These are phyloP conservation scores for Cordyceps farinosa DNA, from an alignment of 2,329 filamentous ascomycete genomes.

Conservation along the genomic window DNA sequence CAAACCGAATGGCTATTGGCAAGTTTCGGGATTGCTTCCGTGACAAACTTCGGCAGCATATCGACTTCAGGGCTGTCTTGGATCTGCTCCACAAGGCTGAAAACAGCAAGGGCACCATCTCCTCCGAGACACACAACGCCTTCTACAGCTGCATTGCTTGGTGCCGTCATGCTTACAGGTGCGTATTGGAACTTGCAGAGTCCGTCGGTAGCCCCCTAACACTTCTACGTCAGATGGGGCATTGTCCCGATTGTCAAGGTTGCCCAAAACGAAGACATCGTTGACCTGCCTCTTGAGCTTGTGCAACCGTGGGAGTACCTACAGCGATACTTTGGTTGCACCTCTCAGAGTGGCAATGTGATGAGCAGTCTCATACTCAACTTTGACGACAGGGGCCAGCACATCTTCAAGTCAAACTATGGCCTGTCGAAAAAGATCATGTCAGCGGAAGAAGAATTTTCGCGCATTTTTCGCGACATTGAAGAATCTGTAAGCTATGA, in stretches of 20 bases:
- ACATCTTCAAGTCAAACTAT: conserved; percentile 30
- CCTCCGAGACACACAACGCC: not conserved
- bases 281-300: conserved; percentile 31
- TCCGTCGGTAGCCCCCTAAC: not conserved
- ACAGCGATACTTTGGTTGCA: conserved; percentile 30
- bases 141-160: conserved; percentile 19
- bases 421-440: conserved; percentile 27
- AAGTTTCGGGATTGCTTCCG: conserved; percentile 23
- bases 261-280: conserved; percentile 30
- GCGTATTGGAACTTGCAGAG: not conserved
- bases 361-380: conserved; percentile 32
- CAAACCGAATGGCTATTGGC: conserved; percentile 24
- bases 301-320: conserved; percentile 30
- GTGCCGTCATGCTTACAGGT: conserved; percentile 31
- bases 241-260: conserved; percentile 33
- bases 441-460: conserved; percentile 31
- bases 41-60: conserved; percentile 23
- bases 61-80: conserved; percentile 20
- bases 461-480: conserved; percentile 29
- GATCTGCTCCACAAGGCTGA: not conserved
- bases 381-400: conserved; percentile 27
- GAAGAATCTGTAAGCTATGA: conserved; percentile 23
- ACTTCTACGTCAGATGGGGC: conserved; percentile 27
- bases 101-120: not conserved
- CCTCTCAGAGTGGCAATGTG: conserved; percentile 31